Base-by-base conservation (phyloP, 352 stramenopile species). In the Globisporangium orthogonon region DNA sequence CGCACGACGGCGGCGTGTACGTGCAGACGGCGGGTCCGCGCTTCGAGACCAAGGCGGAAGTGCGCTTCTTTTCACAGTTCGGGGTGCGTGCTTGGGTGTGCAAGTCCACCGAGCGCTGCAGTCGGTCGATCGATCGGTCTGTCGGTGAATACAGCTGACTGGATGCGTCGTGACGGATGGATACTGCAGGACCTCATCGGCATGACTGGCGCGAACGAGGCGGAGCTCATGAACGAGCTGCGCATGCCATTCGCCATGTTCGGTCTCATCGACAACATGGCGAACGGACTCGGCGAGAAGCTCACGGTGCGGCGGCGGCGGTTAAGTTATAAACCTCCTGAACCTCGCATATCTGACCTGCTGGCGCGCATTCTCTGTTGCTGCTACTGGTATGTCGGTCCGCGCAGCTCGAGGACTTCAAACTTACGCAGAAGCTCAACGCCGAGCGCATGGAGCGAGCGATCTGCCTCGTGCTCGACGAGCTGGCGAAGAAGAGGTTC, bases 1-100 rank as follows among this genome's bases (percentile, higher is more conserved):
- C 78, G 40, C 69, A 87, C 54, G 76, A 91, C 43, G 84, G 80
- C 39, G 87, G 87, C 52, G 79, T 92, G 14, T 96, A 96, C 70
- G 78, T 95, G 49, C 87, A 96, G 70, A 88, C 81, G 33, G 67
- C 75, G 0, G 87, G 87, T 2, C 87, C 87, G 39, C 84, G 87
- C 58, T 95, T 96, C 61, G 87, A 96, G 69, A 96, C 87, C 53
- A 95, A 95, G 70, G 78, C 87, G 13, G 87, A 96, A 67, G 86
- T 96, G 72, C 83, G 83, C 49, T 94, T 93, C 68, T 92, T 95
- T 55, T 70, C 83, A 30, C 80, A 93, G 62, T 92, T 88, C 47
- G 87, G 86, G 9, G 71, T 79, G 63, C 48, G 60, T 58, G 6
- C 17, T 15, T 33, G 9, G 23, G 23, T 23, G 23, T 23, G 23